These are phyloP conservation scores for Cladophialophora yegresii DNA, from an alignment of 2,329 filamentous ascomycete genomes.

Conservation along the genomic window DNA sequence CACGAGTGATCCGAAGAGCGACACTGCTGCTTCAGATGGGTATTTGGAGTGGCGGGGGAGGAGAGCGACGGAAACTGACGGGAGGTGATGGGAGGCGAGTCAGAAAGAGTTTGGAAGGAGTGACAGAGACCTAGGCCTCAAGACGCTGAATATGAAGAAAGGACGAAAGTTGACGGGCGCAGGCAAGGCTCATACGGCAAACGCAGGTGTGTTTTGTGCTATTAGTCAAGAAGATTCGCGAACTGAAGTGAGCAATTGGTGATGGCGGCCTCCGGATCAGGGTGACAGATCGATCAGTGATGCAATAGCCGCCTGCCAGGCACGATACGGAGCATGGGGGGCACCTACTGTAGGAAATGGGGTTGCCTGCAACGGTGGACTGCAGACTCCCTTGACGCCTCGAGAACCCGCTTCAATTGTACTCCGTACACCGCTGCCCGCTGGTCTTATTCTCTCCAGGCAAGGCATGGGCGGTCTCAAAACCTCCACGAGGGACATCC, in stretches of 20 bases:
- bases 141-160: constrained; percentile 25
- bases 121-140: constrained; percentile 12
- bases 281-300: constrained; percentile 14
- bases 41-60: constrained; percentile 13
- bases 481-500: neutral
- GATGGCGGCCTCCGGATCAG: neutral
- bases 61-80: neutral
- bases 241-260: constrained; percentile 16
- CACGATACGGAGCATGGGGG: neutral
- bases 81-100: constrained; percentile 6
- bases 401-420: neutral
- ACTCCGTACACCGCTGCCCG: neutral
- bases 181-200: constrained; percentile 15
- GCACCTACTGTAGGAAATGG: neutral
- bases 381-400: neutral
- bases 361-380: neutral
- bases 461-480: neutral
- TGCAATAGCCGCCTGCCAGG: constrained; percentile 16
- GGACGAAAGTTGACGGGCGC: constrained; percentile 10
- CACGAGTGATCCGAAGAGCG: constrained; percentile 29
- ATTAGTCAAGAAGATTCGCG: constrained; percentile 35
- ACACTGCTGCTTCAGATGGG: constrained; percentile 25
- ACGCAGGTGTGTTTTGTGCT: constrained; percentile 12
- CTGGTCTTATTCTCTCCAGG: neutral
- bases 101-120: constrained; percentile 21